Percentiles rank a stretch among this genome's conserved stretches.
Conservation (phyloP, 108 stramenopile genomes). For the Skeletonema tropicum region DNA sequence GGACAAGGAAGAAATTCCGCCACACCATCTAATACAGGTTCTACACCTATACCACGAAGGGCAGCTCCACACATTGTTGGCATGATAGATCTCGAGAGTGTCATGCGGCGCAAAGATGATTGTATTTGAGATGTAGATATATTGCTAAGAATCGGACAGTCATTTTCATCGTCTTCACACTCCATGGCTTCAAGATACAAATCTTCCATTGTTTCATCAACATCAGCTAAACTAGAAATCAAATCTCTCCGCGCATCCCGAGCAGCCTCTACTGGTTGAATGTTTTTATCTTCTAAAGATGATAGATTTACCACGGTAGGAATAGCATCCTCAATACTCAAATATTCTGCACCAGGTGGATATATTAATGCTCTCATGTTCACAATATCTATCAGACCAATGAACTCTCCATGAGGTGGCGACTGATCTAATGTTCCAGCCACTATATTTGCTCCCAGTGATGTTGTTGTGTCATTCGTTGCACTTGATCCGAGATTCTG, state of each 20-base stretch:
- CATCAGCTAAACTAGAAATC: slow-evolving; percentile 74
- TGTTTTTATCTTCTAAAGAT: slow-evolving; percentile 33
- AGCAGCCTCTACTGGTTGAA: slow-evolving; percentile 56
- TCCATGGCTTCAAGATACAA: slow-evolving; percentile 59
- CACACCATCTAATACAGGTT: slow-evolving; percentile 92
- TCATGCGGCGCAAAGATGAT: slow-evolving; percentile 73
- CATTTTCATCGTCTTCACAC: slow-evolving; percentile 10
- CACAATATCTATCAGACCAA: slow-evolving; percentile 92
- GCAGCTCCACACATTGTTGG: slow-evolving; percentile 89
- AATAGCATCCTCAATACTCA: slow-evolving; percentile 70
- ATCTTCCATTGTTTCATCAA: slow-evolving; percentile 85
- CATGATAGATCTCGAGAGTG: slow-evolving; percentile 60
- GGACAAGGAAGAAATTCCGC: slow-evolving; percentile 94
- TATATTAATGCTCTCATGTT: slow-evolving; percentile 93
- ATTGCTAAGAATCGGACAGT: slow-evolving; percentile 31
- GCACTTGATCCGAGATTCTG: not conserved
- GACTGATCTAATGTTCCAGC: slow-evolving; percentile 29
- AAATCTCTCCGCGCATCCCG: slow-evolving; percentile 63
- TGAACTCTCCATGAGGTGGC: slow-evolving; percentile 78
- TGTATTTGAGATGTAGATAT: slow-evolving; percentile 67
- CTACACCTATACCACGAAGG: slow-evolving; percentile 90
- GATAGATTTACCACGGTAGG: slow-evolving; percentile 62
- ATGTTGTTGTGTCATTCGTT: slow-evolving; percentile 3
- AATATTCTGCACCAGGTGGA: slow-evolving; percentile 54
- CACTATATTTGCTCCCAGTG: slow-evolving; percentile 24